A percentile compares a stretch with the other conserved stretches of the same genome.
Conservation (phyloP, 2,329 filamentous ascomycete genomes). For the Teratosphaeria viscida region DNA sequence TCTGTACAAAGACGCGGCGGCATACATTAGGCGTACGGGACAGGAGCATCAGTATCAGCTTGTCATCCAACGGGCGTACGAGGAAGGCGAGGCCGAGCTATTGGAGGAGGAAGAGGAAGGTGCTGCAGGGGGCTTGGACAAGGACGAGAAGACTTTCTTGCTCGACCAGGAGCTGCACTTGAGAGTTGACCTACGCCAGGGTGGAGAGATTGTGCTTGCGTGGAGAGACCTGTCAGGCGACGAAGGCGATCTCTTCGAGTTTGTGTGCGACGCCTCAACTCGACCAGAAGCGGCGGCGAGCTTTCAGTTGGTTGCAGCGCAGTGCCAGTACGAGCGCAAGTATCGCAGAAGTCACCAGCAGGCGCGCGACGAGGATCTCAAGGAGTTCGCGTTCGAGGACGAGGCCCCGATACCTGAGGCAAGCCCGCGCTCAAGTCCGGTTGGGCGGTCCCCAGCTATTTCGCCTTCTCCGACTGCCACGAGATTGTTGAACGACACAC, state of each 20-base stretch:
- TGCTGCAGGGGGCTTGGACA: conserved; percentile 61
- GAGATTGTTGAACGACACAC: conserved; percentile 21
- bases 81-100: conserved; percentile 91
- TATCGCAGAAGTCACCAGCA: conserved; percentile 70
- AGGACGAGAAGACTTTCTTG: conserved; percentile 94
- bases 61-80: conserved; percentile 89
- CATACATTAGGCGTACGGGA: conserved; percentile 81
- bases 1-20: conserved; percentile 90
- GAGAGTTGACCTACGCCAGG: conserved; percentile 68
- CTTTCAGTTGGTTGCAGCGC: conserved; percentile 72
- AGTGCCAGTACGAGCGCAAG: conserved; percentile 98
- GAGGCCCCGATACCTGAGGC: conserved; percentile 51
- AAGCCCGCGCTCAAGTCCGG: conserved; percentile 43
- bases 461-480: conserved; percentile 20
- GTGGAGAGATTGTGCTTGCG: conserved; percentile 75
- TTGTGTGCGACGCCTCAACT: conserved; percentile 75
- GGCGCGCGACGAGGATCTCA: conserved; percentile 70
- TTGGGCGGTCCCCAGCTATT: conserved; percentile 25
- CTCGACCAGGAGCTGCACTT: conserved; percentile 89
- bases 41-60: conserved; percentile 97
- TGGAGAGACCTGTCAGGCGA: conserved; percentile 95
- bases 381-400: conserved; percentile 67
- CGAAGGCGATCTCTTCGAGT: conserved; percentile 91
- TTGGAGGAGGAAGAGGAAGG: conserved; percentile 67
- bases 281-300: conserved; percentile 60